Conservation (phyloP, 306 rosid genomes). For the Dryas alaskensis region DNA sequence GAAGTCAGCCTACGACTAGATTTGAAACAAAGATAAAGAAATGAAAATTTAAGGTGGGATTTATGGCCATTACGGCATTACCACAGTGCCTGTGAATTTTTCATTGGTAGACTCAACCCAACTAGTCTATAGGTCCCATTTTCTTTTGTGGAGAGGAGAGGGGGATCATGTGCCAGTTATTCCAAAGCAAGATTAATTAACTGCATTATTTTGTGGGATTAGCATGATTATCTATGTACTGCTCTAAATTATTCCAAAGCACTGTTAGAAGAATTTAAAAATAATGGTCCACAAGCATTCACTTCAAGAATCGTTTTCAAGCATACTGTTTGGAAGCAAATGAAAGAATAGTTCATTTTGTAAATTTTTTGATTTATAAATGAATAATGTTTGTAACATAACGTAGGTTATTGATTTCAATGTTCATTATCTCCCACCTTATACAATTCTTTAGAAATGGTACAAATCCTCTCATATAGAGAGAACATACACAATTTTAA, state of each 20-base stretch:
- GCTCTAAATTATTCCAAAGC: neutral
- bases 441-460: no score
- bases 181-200: neutral
- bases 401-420: no score
- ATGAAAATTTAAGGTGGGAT: neutral
- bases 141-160: neutral
- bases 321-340: neutral
- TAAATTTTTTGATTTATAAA: neutral
- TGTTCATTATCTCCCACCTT: no score
- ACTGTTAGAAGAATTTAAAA: neutral
- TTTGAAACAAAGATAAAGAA: neutral
- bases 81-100: neutral
- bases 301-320: neutral
- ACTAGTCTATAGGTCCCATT: neutral
- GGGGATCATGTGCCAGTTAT: neutral
- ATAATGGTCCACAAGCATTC: neutral
- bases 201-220: neutral
- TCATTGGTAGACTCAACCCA: neutral
- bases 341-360: neutral
- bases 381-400: no score
- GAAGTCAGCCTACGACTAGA: slow-evolving; percentile 15
- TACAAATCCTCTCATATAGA: no score
- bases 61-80: neutral
- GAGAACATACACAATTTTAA: no score
- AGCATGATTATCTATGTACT: neutral